Conservation (phyloP, 495 filamentous ascomycete species). For the Tuber melanosporum region DNA sequence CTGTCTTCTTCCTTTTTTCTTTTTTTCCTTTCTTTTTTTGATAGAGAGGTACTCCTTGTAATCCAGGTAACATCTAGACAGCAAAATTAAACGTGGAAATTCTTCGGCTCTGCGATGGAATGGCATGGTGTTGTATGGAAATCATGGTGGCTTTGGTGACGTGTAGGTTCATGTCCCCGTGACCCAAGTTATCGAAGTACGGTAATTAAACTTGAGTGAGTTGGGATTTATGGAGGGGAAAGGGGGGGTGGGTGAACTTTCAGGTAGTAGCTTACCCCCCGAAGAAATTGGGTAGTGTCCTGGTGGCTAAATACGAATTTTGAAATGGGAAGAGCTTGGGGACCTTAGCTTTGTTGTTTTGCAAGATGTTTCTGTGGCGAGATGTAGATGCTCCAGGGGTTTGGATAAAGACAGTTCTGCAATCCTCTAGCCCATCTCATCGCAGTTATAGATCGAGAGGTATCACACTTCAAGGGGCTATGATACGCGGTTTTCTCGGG, state of each 20-base stretch:
- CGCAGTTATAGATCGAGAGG: neutral
- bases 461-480: neutral
- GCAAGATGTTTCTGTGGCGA: neutral
- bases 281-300: neutral
- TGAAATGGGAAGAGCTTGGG: neutral
- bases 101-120: neutral
- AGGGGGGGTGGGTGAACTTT: neutral
- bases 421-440: neutral
- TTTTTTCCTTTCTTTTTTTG: neutral
- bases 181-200: neutral
- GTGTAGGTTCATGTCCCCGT: neutral
- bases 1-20: neutral
- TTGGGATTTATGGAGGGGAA: neutral
- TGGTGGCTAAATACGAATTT: neutral
- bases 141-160: neutral
- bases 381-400: neutral
- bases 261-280: neutral
- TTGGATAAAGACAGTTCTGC: neutral
- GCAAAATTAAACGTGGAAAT: neutral
- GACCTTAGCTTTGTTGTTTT: neutral
- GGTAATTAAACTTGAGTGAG: neutral
- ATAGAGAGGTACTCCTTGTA: too few relatives aligned
- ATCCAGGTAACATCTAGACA: neutral
- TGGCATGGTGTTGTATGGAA: neutral
- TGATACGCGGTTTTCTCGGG: too few relatives aligned